These are phyloP conservation scores for Chalciporus pseudorubinellus DNA, from an alignment of 768 basidiomycete genomes.

Conservation along the genomic window DNA sequence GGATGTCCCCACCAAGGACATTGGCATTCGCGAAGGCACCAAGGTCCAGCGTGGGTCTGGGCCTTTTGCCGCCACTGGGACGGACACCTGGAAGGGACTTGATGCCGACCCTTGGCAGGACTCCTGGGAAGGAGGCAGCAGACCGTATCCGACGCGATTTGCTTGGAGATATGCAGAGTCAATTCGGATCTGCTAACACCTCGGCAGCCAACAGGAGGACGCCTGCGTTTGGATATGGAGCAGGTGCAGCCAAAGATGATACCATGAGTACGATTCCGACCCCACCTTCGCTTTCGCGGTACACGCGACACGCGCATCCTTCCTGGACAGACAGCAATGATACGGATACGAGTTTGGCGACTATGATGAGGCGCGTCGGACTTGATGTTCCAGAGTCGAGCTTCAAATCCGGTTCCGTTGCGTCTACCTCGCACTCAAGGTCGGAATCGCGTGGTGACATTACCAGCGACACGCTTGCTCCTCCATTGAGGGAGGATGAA, in stretches of 20 bases:
- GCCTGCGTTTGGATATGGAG: conserved; percentile 29
- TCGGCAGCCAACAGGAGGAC: conserved; percentile 22
- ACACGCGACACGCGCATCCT: conserved; percentile 43
- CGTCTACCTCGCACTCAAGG: conserved; percentile 12
- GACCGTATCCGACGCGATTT: conserved; percentile 65
- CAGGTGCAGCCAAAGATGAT: conserved; percentile 40
- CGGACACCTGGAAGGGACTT: conserved; percentile 66
- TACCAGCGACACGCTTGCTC: background rate
- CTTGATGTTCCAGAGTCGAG: conserved; percentile 41
- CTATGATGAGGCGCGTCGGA: conserved; percentile 65
- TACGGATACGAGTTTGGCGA: conserved; percentile 61
- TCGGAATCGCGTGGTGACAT: conserved; percentile 6
- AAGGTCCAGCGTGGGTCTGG: conserved; percentile 31
- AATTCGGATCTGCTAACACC: conserved; percentile 18
- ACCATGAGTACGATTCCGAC: conserved; percentile 69
- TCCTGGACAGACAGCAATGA: conserved; percentile 42
- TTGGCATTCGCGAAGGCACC: conserved; percentile 48
- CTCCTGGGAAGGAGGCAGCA: conserved; percentile 72
- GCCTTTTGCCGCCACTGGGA: conserved; percentile 39
- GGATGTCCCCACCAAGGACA: conserved; percentile 54
- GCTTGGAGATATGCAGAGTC: conserved; percentile 51
- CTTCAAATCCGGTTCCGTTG: conserved; percentile 12
- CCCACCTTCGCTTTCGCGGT: conserved; percentile 71
- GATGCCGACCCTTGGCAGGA: conserved; percentile 47
- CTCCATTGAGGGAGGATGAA: conserved; percentile 2